These are phyloP conservation scores for Rosa rugosa DNA, from an alignment of 306 rosid species.

Conservation along the genomic window DNA sequence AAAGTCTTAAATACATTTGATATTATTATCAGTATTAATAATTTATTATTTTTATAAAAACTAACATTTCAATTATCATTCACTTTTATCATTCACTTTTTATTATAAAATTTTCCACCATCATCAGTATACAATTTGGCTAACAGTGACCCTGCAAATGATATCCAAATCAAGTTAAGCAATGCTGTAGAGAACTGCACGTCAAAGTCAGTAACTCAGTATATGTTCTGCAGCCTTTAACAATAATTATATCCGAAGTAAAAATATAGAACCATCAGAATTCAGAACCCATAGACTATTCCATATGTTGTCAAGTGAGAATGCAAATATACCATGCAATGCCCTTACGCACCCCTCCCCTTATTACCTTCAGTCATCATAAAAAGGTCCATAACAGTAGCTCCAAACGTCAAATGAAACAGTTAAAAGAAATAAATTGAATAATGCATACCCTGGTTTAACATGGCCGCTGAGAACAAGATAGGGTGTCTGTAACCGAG, in stretches of 20 bases:
- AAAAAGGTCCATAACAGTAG: neutral
- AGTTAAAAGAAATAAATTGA: neutral
- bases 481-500: conserved; percentile 75
- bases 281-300: neutral
- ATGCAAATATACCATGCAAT: neutral
- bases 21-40: neutral
- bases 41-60: neutral
- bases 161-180: neutral
- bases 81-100: neutral
- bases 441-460: conserved; percentile 72
- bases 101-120: neutral
- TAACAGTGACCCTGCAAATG: neutral
- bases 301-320: neutral
- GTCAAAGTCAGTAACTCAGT: neutral
- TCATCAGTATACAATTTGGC: neutral
- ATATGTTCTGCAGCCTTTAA: neutral
- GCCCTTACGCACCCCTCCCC: neutral
- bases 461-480: conserved; percentile 96
- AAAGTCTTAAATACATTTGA: neutral
- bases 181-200: neutral
- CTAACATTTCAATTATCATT: neutral
- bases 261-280: neutral
- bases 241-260: neutral
- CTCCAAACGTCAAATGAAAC: neutral
- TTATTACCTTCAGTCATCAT: neutral